A percentile compares a stretch with the other conserved stretches of the same genome.
These are phyloP conservation scores for Plasmodium yoelii DNA, from an alignment of 169 alveolate genomes.

Conservation along the genomic window DNA sequence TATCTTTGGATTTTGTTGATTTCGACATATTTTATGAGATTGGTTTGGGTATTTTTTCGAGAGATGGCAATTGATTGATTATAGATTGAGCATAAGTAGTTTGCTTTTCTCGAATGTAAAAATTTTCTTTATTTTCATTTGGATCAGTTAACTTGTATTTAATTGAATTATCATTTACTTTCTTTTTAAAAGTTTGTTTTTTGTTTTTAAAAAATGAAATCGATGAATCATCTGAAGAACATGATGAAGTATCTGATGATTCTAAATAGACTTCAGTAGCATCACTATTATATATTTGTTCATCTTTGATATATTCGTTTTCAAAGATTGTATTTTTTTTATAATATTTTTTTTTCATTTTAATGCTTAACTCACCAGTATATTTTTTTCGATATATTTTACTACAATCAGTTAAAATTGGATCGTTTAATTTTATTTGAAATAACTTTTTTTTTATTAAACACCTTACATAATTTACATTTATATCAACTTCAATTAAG, in stretches of 20 bases:
- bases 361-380: constrained; percentile 69
- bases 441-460: constrained; percentile 89
- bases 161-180: constrained; percentile 1
- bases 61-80: constrained; percentile 41
- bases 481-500: constrained; percentile 86
- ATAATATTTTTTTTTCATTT: constrained; percentile 74
- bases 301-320: constrained; percentile 28
- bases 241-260: constrained; percentile 2
- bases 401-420: constrained; percentile 56
- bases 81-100: constrained; percentile 31
- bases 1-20: too few species aligned
- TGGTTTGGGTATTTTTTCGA: constrained; percentile 45
- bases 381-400: constrained; percentile 70
- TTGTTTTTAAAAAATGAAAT: constrained; percentile 31
- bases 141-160: constrained; percentile 3
- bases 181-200: constrained; percentile 9
- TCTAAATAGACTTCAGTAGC: background rate
- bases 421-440: constrained; percentile 84
- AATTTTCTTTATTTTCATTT: constrained; percentile 6
- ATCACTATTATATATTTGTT: constrained; percentile 8
- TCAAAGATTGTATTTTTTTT: constrained; percentile 62
- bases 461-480: constrained; percentile 89
- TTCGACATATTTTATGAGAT: too few species aligned
- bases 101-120: constrained; percentile 51
- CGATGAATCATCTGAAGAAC: constrained; percentile 17